Evolutionary conservation across 1,284 basidiomycete genomes (phyloP).

Genomic region (Agaricales sp.): DNA sequence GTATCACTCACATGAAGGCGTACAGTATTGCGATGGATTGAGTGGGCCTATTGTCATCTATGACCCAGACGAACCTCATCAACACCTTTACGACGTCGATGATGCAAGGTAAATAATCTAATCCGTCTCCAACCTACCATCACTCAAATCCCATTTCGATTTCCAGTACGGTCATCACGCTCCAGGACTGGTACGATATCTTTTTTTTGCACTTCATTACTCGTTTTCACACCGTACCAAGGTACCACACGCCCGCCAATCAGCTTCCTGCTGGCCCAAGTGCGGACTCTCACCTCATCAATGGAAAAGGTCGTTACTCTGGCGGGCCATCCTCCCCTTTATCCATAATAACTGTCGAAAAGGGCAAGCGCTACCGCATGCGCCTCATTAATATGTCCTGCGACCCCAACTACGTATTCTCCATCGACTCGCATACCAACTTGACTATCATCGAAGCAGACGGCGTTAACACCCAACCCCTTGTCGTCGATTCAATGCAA

Average conservation of each 20-base stretch:
- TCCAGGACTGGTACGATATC: slow-evolving; percentile 6
- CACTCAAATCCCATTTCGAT: background rate
- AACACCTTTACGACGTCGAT: slow-evolving; percentile 30
- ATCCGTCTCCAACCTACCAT: background rate
- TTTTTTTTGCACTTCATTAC: slow-evolving; percentile 7
- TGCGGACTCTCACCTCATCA: slow-evolving; percentile 36
- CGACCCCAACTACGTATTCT: slow-evolving; percentile 22
- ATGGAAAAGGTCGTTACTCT: slow-evolving; percentile 18
- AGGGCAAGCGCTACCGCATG: slow-evolving; percentile 23
- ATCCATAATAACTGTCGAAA: slow-evolving; percentile 14
- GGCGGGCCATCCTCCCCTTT: slow-evolving; percentile 1
- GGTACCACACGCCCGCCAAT: background rate
- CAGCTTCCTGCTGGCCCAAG: slow-evolving; percentile 15
- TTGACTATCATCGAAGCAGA: slow-evolving; percentile 27
- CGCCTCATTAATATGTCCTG: slow-evolving; percentile 29
- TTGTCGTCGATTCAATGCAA: slow-evolving; percentile 19
- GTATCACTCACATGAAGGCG: slow-evolving; percentile 24
- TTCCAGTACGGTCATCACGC: background rate
- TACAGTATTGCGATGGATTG: slow-evolving; percentile 32
- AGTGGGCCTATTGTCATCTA: slow-evolving; percentile 39
- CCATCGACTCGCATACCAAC: slow-evolving; percentile 23
- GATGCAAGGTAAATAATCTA: slow-evolving; percentile 18
- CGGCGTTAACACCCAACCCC: slow-evolving; percentile 19
- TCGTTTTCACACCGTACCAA: slow-evolving; percentile 6
- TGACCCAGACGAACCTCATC: slow-evolving; percentile 32